These are phyloP conservation scores for Xylaria castorea DNA, from an alignment of 495 filamentous ascomycete species.

Conservation along the genomic window DNA sequence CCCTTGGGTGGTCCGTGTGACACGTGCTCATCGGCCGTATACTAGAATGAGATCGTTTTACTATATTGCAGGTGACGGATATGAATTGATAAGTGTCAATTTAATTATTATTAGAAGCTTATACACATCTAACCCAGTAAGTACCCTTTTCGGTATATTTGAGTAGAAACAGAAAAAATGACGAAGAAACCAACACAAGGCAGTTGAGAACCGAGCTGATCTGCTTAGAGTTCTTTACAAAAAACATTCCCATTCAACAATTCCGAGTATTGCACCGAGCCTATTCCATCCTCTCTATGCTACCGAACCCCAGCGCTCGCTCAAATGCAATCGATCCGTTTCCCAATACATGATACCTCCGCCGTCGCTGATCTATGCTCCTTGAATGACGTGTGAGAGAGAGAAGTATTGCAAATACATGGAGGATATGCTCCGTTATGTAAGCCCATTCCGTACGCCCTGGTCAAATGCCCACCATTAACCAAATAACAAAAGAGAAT, in stretches of 20 bases:
- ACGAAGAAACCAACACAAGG: neutral
- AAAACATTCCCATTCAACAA: neutral
- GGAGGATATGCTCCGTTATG: neutral
- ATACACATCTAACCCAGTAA: neutral
- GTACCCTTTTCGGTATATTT: neutral
- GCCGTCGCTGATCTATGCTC: constrained; percentile 18
- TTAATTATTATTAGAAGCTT: neutral
- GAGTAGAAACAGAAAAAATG: too few relatives aligned
- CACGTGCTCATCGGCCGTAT: neutral
- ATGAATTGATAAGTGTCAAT: neutral
- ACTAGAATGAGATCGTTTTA: neutral
- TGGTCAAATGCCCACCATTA: neutral
- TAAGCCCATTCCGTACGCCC: constrained; percentile 7
- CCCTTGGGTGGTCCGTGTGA: too few relatives aligned
- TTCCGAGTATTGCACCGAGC: neutral
- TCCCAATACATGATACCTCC: constrained; percentile 13
- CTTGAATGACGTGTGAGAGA: neutral
- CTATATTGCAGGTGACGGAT: too few relatives aligned
- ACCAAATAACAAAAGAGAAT: constrained; percentile 9
- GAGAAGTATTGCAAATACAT: constrained; percentile 8
- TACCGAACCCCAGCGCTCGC: constrained; percentile 23
- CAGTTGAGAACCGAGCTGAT: neutral
- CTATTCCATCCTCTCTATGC: constrained; percentile 15
- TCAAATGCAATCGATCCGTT: constrained; percentile 24
- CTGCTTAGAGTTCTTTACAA: neutral